Percentiles rank a stretch among this genome's conserved stretches.
Conservation (phyloP, 1,284 basidiomycete genomes). For the Exobasidium rhododendri region DNA sequence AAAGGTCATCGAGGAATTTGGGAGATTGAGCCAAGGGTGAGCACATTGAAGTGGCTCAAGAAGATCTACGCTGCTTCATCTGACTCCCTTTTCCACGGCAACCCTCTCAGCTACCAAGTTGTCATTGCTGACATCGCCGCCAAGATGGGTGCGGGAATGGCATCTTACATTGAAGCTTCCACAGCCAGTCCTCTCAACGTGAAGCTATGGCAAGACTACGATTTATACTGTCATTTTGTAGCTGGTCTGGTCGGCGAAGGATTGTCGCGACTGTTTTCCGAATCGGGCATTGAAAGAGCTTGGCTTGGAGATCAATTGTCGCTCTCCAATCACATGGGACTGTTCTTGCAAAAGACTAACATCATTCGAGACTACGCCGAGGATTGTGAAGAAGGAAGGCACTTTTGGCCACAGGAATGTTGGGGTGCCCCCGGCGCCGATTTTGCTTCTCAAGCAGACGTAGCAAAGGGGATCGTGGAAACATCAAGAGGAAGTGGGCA, state of each 20-base stretch:
- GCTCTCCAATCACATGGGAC: slow-evolving; percentile 91
- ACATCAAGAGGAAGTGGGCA: slow-evolving; percentile 25
- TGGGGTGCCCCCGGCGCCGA: slow-evolving; percentile 62
- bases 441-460: slow-evolving; percentile 39
- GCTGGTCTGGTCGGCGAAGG: slow-evolving; percentile 97
- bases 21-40: slow-evolving; percentile 53
- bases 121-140: slow-evolving; percentile 72
- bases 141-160: slow-evolving; percentile 88
- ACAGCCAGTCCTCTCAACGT: slow-evolving; percentile 30
- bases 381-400: slow-evolving; percentile 78
- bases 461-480: slow-evolving; percentile 46
- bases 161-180: slow-evolving; percentile 66
- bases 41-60: neutral
- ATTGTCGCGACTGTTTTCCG: slow-evolving; percentile 81
- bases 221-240: slow-evolving; percentile 98
- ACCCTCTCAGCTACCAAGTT: slow-evolving; percentile 63
- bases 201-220: slow-evolving; percentile 67
- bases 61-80: neutral
- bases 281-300: slow-evolving; percentile 76
- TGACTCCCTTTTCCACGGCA: neutral
- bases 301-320: slow-evolving; percentile 79
- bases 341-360: slow-evolving; percentile 96
- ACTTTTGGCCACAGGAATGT: slow-evolving; percentile 93
- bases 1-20: slow-evolving; percentile 77
- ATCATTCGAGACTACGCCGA: slow-evolving; percentile 94